Base-by-base conservation (phyloP, 2,329 filamentous ascomycete species). In the Fusarium nurragi region DNA sequence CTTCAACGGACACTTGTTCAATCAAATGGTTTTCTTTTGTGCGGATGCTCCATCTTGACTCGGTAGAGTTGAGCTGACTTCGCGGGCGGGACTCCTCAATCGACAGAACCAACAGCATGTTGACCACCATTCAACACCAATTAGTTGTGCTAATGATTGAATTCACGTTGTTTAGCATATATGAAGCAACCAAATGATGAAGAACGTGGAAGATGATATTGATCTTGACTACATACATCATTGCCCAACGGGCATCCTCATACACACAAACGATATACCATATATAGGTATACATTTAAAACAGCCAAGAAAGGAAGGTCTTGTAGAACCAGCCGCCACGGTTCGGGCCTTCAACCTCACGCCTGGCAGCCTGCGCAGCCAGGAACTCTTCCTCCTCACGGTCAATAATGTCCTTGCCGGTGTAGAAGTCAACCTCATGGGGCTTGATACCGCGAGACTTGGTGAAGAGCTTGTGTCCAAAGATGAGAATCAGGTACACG, bases 361-460 rank as follows among this genome's bases (percentile, higher is more conserved):
- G 61, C 36, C 71, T 69, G 9, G 72, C 67, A 43, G 72, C 73
- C 60, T 78, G 67, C 21, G 69, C 62, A 37, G 77, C 88, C 52
- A 91, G 70, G 77, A 89, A 93, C 63, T 86, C 87, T 59, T 86
- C 84, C 78, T 93, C 90, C 72, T 93, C 89, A 10, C 86, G 82
- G 76, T 92, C 90, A 65, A 92, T 90, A 59, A 85, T 82, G 50
- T 89, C 89, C 80, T 92, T 93, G 71, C 90, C 90, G 1, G 85
- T 85, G 79, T 85, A 92, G 62, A 93, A 85, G 79, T 93, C 90
- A 28, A 84, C 88, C 69, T 86, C 81, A 58, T 84, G 77, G 1
- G 89, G 79, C 61, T 81, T 80, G 49, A 91, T 74, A 10, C 83
- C 80, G 70, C 84, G 81, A 64, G 79, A 84, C 76, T 83, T 82